phyloP scores from a whole-genome alignment of 257 asterid genomes.

The Osmanthus fragrans region DNA sequence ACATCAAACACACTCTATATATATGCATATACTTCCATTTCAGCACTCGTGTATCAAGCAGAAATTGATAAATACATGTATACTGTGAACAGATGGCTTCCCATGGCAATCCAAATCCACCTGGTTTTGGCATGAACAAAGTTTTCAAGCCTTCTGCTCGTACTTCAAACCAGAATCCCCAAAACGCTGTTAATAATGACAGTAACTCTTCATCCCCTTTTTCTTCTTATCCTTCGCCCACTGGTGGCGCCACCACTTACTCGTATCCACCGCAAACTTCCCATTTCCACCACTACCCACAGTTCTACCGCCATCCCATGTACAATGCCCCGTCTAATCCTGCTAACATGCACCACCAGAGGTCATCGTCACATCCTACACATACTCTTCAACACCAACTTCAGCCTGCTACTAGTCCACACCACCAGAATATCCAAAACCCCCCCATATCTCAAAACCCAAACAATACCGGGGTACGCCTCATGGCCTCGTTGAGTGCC shows the following conservation, averaged over 20 bases:
- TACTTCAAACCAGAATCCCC: slow-evolving; percentile 52
- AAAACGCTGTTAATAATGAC: slow-evolving; percentile 36
- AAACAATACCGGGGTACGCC: slow-evolving; percentile 58
- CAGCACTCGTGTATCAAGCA: slow-evolving; percentile 9
- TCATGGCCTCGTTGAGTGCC: slow-evolving; percentile 88
- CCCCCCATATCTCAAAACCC: slow-evolving; percentile 48
- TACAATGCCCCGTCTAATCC: slow-evolving; percentile 35
- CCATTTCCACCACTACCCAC: slow-evolving; percentile 50
- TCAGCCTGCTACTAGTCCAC: too few relatives aligned
- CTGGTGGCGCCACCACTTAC: slow-evolving; percentile 39
- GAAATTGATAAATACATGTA: slow-evolving; percentile 8
- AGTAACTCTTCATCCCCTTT: slow-evolving; percentile 50
- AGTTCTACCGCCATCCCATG: slow-evolving; percentile 38
- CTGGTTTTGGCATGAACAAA: slow-evolving; percentile 72
- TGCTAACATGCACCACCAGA: slow-evolving; percentile 35
- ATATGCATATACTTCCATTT: too few relatives aligned
- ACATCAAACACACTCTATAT: too few relatives aligned
- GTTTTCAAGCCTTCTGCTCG: slow-evolving; percentile 60
- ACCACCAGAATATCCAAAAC: slow-evolving; percentile 54
- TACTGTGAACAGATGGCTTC: not conserved
- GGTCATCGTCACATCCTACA: too few relatives aligned
- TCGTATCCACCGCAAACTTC: slow-evolving; percentile 55
- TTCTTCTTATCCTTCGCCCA: slow-evolving; percentile 79
- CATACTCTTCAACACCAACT: too few relatives aligned
- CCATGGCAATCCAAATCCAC: slow-evolving; percentile 58